Evolutionary conservation across 441 rosid species (phyloP), one percentile per base, ranked within the genome.

Genomic region (Viola pubescens): DNA sequence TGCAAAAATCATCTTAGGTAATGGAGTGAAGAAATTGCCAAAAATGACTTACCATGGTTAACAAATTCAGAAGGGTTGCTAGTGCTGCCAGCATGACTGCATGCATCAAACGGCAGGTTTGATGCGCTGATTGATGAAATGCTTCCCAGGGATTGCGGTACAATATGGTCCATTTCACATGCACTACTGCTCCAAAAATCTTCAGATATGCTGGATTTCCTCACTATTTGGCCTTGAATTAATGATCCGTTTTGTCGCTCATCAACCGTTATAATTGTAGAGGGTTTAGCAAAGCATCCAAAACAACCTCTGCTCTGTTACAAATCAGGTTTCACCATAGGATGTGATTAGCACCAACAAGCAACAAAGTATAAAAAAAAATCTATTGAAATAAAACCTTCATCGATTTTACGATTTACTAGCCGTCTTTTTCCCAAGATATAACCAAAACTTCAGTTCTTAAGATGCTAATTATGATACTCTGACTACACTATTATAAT

Each of bases 271-370:
- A 68, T 73, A 68, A 67, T 56, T 59, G 70, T 57, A 46, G 81
- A 62, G 48, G 81, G 75, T 70, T 79, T 82, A 54, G 56, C 61
- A 68, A 72, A 77, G 82, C 88, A 75, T 72, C 89, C 84, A 76
- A 85, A 81, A 82, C 95, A 86, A 77, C 91, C 84, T 86, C 98
- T 83, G 87, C 83, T 75, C 96, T 86, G 96, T 82, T 80, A 57
- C 80, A 83, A 81, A 81, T 71, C 72, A 78, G 80, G 73, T 60
- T 68, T 52, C 48, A 56, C 69, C 70, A 59, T 14, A 26, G 64
- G 67, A 65, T 34, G 62, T 61, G 78, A 73, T 74, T 67, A 79
- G 74, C 45, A 67, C 62, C 63, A 39, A 51, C 48, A n/a, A 37
- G 45, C 51, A 52, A 58, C 7, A 53, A 47, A 56, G 34, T 26